Base-by-base conservation (phyloP, 108 stramenopile species). In the Cyclotella cryptica region DNA sequence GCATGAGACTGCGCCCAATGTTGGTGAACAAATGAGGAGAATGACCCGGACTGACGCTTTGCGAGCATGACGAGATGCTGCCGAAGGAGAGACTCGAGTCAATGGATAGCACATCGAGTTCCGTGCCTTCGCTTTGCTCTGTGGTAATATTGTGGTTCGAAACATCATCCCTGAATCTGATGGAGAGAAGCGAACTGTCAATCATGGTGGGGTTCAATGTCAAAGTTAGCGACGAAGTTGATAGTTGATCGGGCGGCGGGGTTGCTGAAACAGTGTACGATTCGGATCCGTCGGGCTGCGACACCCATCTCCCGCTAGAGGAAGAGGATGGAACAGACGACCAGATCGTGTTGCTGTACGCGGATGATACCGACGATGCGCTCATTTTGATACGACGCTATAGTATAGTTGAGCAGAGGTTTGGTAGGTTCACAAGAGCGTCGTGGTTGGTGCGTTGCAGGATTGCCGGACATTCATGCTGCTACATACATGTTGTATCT, bases 181-280 rank as follows among this genome's bases (percentile, higher is more conserved):
- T 47, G 21, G 53, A 71, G 1, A 71, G 41, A 11, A 58, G 4
- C 1, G 66, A 59, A 30, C 75, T 76, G 24, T 59, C 75, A 58
- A 76, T 55, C 75, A 76, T 76, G 10, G 55, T 44, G 0, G 75
- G 66, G 18, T 68, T 60, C 14, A 76, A 15, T 30, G 75, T 59
- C 19, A 76, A 22, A 17, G 66, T 27, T 14, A 26, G 39, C 22
- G 55, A 58, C 10, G 70, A 43, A 10, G 42, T 22, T 5, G 51
- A 21, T 1, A 18, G 21, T 24, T 43, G 19, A 27, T 43, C 21
- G 24, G 43, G 45, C 19, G 12, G 43, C 8, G 27, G 17, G 19
- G 14, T 21, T 7, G 65, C 1, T 27, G 26, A 24, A 58, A 15
- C 14, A 2, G 57, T 27, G 24, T 22, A 3, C 19, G 8, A 19